phyloP scores from a whole-genome alignment of 164 flowering plant species.

The Nymphaea thermarum region DNA sequence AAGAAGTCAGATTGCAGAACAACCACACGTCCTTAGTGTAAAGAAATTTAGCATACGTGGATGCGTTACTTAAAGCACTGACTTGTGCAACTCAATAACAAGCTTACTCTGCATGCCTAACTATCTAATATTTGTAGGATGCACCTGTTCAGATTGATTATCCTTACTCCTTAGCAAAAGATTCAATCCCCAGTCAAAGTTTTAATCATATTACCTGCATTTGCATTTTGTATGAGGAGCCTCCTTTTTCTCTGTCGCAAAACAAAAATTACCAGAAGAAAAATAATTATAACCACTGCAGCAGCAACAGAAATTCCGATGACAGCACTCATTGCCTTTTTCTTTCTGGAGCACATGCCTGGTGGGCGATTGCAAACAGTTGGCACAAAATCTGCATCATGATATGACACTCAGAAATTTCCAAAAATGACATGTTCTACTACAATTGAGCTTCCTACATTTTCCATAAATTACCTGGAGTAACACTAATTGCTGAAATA shows the following conservation, averaged over 20 bases:
- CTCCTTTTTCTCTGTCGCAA: slow-evolving; percentile 20
- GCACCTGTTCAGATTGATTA: no score
- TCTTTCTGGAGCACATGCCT: slow-evolving; percentile 15
- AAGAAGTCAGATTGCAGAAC: no score
- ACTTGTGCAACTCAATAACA: no score
- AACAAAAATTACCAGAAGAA: slow-evolving; percentile 17
- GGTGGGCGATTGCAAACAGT: slow-evolving; percentile 42
- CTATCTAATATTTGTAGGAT: no score
- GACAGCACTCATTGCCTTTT: slow-evolving; percentile 32
- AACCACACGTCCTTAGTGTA: no score
- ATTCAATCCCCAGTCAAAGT: no score
- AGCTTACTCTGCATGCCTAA: no score
- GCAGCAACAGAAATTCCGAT: slow-evolving; percentile 44
- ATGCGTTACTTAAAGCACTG: no score
- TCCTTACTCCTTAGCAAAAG: no score
- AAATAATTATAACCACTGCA: slow-evolving; percentile 23
- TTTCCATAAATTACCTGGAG: slow-evolving; percentile 32
- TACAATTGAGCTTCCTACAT: no score
- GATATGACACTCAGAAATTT: not conserved
- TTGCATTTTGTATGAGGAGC: not conserved
- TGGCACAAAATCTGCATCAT: slow-evolving; percentile 47
- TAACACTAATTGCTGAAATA: slow-evolving; percentile 74
- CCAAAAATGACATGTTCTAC: no score
- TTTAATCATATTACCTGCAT: not conserved
- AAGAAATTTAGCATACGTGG: no score